phyloP scores from a whole-genome alignment of 2,329 filamentous ascomycete genomes.

The Alternaria postmessia region DNA sequence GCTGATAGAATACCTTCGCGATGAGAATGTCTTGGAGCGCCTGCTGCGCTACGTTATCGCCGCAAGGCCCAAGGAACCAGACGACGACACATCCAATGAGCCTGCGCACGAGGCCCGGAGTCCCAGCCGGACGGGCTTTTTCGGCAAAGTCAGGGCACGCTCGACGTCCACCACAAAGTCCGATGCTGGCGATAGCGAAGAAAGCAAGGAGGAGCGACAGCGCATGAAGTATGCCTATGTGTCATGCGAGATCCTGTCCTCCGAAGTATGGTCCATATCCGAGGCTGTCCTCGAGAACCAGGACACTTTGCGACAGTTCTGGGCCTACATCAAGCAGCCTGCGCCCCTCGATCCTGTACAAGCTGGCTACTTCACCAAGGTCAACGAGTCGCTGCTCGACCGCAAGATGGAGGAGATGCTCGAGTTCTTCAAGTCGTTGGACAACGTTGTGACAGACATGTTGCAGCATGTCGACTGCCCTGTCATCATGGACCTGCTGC shows the following conservation, averaged over 20 bases:
- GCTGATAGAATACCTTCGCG: slow-evolving; percentile 92
- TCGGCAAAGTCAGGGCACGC: slow-evolving; percentile 55
- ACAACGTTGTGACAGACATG: slow-evolving; percentile 83
- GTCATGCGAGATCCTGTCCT: slow-evolving; percentile 90
- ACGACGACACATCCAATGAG: slow-evolving; percentile 52
- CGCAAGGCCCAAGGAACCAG: slow-evolving; percentile 63
- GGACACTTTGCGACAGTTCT: slow-evolving; percentile 81
- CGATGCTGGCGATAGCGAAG: slow-evolving; percentile 55
- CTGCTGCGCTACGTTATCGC: slow-evolving; percentile 92
- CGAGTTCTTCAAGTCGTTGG: slow-evolving; percentile 82
- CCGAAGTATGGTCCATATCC: slow-evolving; percentile 95
- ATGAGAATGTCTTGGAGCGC: slow-evolving; percentile 82
- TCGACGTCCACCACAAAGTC: slow-evolving; percentile 56
- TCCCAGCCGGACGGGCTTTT: slow-evolving; percentile 53
- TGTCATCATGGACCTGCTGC: slow-evolving; percentile 95
- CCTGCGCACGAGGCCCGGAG: slow-evolving; percentile 53
- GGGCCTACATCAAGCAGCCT: slow-evolving; percentile 85
- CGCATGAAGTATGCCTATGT: slow-evolving; percentile 94
- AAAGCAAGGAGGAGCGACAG: slow-evolving; percentile 85
- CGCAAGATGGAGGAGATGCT: slow-evolving; percentile 99
- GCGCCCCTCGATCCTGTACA: slow-evolving; percentile 90
- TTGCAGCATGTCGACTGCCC: slow-evolving; percentile 95
- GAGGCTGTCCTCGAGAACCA: slow-evolving; percentile 90
- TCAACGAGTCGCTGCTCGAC: slow-evolving; percentile 96
- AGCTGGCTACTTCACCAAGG: slow-evolving; percentile 97